Evolutionary conservation across 257 asterid species (phyloP), one percentile per base, ranked within the genome.

Genomic region (Knoxia roxburghii): DNA sequence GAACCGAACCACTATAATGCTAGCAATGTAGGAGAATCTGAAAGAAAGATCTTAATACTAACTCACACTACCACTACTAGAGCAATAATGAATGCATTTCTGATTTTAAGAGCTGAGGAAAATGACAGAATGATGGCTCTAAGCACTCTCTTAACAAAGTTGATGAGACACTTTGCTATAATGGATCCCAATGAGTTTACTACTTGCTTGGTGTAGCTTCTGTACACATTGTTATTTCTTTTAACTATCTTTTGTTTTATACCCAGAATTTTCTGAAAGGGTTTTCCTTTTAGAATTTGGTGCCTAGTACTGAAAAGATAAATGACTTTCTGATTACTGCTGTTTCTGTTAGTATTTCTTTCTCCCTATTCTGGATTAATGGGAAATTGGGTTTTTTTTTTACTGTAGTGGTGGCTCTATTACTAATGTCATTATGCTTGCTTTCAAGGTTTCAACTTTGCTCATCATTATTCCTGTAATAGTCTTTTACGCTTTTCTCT

Each of bases 381-480:
- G 61, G 32, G 67, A 49, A 32, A 10, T 18, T 27, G 23, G 15
- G 27, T 20, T 37, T 39, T 59, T 23, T 26, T 26, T 39, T 59
- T 23, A 30, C 48, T 61, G 35, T 41, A 45, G 40, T 46, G 37
- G 33, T 24, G n/a, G 24, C 14, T 11, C 30, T 40, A 2, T 13
- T 26, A 8, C 15, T 63, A 7, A 0, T 17, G 21, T 59, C 7
- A 18, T 59, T 23, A 18, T 59, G 45, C 17, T 32, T 30, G 35
- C 24, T 26, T 66, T 75, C 5, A 5, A 29, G 52, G 4, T 40
- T 71, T 57, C 65, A 62, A 46, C 61, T 67, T n/a, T 68, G 26
- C 70, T 71, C 59, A 75, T 79, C 74, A 79, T 75, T 75, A 59
- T 59, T 45, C 20, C 50, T 45, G 39, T 33, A 59, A 32, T 35